Evolutionary conservation across 306 rosid genomes (phyloP), one percentile per base, ranked within the genome.

Genomic region (Cercis canadensis): DNA sequence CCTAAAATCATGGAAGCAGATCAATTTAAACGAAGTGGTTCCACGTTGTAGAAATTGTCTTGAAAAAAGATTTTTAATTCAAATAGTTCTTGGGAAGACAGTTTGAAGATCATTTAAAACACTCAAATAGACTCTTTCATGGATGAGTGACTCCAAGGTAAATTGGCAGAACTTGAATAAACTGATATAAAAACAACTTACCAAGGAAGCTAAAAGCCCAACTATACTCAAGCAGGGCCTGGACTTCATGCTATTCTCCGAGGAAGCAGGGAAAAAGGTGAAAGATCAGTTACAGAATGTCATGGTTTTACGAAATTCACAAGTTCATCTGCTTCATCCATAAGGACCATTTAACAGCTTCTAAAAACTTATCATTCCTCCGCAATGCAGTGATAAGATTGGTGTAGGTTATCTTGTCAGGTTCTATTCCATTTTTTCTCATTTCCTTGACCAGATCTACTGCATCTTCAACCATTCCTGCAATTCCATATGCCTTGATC

Each of bases 271-370:
- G 69, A 58, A 69, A 70, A 62, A 17, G 50, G 31, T 67, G 1
- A 3, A 21, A 31, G 70, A 37, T 55, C 19, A 29, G 63, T 40
- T 45, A 34, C 11, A 71, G 53, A 65, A 58, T 65, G 67, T 57
- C 51, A 61, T 2, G 24, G 50, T 52, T 59, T 70, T 49, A 56
- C 69, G 58, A 49, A 58, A 59, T 69, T 85, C 81, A 87, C 63
- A 89, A 62, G 17, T 87, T 83, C 79, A 89, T 44, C 86, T 94
- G 99, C 90, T 94, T 94, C 96, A 91, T 84, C 97, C 99, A 91
- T 65, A 91, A 69, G 4, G 99, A 94, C 99, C 97, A 94, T 80
- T 87, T 94, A 54, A 94, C 90, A 33, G 99, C 99, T 84, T 94
- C 97, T 50, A 94, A 82, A 83, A 74, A 87, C 45, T 91, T 57